phyloP scores from a whole-genome alignment of 1,139 yeast species.

The Pichia sp. region DNA sequence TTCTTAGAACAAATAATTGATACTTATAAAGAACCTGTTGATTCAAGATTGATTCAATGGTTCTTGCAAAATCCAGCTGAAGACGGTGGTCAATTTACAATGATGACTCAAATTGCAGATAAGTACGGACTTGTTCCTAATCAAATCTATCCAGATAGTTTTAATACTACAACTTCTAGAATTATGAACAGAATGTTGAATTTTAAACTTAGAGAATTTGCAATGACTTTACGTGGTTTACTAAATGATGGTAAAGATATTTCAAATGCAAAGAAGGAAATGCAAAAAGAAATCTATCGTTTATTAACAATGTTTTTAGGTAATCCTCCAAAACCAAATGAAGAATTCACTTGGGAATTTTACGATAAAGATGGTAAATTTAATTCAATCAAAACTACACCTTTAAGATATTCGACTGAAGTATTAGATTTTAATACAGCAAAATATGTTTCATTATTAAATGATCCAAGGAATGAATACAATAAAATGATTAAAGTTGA shows the following conservation, averaged over 20 bases:
- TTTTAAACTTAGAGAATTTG: constrained; percentile 69
- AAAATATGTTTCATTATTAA: constrained; percentile 57
- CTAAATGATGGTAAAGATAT: constrained; percentile 33
- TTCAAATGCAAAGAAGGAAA: constrained; percentile 35
- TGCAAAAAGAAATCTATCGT: constrained; percentile 58
- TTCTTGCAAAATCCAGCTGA: constrained; percentile 57
- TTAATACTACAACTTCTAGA: constrained; percentile 53
- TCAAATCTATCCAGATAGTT: constrained; percentile 63
- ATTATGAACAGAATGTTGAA: constrained; percentile 57
- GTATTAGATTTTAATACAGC: constrained; percentile 48
- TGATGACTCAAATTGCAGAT: constrained; percentile 66
- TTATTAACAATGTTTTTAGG: constrained; percentile 64
- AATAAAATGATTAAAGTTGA: constrained; percentile 62
- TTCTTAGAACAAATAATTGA: constrained; percentile 70
- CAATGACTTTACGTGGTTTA: constrained; percentile 53
- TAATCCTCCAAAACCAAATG: constrained; percentile 67
- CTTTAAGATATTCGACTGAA: constrained; percentile 53
- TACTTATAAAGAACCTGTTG: constrained; percentile 56
- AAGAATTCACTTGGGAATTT: constrained; percentile 66
- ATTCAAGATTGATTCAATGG: constrained; percentile 60
- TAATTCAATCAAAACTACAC: constrained; percentile 49
- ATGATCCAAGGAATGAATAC: constrained; percentile 74
- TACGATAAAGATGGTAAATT: constrained; percentile 65
- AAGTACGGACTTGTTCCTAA: constrained; percentile 79
- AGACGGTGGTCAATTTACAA: constrained; percentile 86